Evolutionary conservation across 768 basidiomycete genomes (phyloP), one percentile per base, ranked within the genome.

Genomic region (Trametes sanguinea): DNA sequence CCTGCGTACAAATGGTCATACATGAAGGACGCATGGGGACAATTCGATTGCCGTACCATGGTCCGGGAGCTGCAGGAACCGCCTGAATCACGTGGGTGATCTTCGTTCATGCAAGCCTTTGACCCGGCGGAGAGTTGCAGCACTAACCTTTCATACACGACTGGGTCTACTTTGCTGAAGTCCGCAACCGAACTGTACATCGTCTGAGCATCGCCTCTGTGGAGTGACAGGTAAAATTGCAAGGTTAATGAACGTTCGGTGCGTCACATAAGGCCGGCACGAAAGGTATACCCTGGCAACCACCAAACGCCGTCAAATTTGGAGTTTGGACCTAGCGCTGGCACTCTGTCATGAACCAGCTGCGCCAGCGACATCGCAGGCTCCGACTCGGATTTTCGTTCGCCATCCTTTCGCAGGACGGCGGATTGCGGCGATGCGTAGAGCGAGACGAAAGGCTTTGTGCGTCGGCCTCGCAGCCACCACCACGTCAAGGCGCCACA

Each of bases 131-230:
- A 22, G 11, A 7, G 30, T 8, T 13, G 4, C 30, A 2, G 30
- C 30, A 30, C 35, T 14, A 17, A 3, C 32, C 85, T 77, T 47
- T 81, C 74, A 68, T 86, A 88, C 57, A 72, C 74, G 62, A 88
- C 75, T 29, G 71, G 72, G 68, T 87, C 83, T 6, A 75, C 74
- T 61, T 80, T 79, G 7, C 81, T 80, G 67, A 87, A 86, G 66
- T 87, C 77, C 5, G 83, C 86, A 7, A 83, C 35, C 2, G 84
- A 82, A 56, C 78, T 80, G 57, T 84, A 85, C 11, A 83, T 65
- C 4, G 86, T 87, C 65, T 87, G 86, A 6, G 85, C 65, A 69
- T 88, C 83, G 4, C 83, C 85, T 68, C 85, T 86, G 62, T 40
- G 14, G 59, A 68, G 84, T 83, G 61, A 17, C 17, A 45, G 45